Conservation (phyloP, 2,329 filamentous ascomycete species). For the Trichoderma semiorbis region DNA sequence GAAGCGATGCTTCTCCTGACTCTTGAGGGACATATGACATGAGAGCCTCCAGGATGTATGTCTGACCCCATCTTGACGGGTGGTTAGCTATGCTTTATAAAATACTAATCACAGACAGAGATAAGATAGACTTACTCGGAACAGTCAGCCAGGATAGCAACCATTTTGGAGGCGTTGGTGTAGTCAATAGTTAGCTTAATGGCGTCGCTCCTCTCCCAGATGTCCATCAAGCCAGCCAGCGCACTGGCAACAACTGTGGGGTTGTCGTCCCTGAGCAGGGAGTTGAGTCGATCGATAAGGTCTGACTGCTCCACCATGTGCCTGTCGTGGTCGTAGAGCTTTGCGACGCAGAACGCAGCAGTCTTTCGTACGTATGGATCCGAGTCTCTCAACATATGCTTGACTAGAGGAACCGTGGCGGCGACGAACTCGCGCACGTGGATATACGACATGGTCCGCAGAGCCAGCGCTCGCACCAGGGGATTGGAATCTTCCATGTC, state of each 20-base stretch:
- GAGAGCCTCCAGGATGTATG: slow-evolving; percentile 93
- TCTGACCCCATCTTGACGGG: slow-evolving; percentile 84
- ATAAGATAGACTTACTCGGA: slow-evolving; percentile 69
- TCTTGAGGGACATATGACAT: slow-evolving; percentile 98
- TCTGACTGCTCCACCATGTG: slow-evolving; percentile 86
- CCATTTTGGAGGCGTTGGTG: slow-evolving; percentile 94
- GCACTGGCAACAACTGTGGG: slow-evolving; percentile 96
- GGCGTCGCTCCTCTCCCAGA: slow-evolving; percentile 95
- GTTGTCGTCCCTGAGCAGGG: slow-evolving; percentile 89
- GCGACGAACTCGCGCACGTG: slow-evolving; percentile 96
- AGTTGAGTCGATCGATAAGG: slow-evolving; percentile 86
- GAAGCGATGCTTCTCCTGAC: slow-evolving; percentile 76
- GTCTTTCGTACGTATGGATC: slow-evolving; percentile 98
- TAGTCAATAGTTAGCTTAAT: slow-evolving; percentile 99
- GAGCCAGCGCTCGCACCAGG: slow-evolving; percentile 82
- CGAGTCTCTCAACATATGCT: slow-evolving; percentile 74
- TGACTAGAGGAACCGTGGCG: slow-evolving; percentile 79
- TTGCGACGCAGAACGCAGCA: slow-evolving; percentile 92
- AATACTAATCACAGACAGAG: not conserved
- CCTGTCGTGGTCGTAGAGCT: slow-evolving; percentile 94
- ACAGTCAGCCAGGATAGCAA: slow-evolving; percentile 92
- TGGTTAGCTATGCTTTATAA: slow-evolving; percentile 3
- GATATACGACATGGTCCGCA: slow-evolving; percentile 96
- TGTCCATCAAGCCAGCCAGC: slow-evolving; percentile 87
- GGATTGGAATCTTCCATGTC: slow-evolving; percentile 95